Evolutionary conservation across 306 rosid genomes (phyloP).

Genomic region (Echinosophora koreensis): DNA sequence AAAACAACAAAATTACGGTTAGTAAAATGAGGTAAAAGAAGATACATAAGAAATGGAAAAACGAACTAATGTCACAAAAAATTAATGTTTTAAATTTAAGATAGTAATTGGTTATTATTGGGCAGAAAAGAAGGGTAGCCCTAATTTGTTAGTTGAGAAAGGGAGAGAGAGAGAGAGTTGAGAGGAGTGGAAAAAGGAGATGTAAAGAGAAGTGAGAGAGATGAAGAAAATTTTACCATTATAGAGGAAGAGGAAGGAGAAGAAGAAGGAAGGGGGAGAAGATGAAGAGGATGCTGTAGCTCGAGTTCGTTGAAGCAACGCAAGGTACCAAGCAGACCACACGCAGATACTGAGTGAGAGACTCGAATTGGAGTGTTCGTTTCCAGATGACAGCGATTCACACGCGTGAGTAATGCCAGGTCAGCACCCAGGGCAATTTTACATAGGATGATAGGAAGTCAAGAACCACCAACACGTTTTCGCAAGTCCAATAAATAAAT

Average conservation of each 20-base stretch:
- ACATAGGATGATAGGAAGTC: too few relatives aligned
- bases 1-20: neutral
- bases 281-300: neutral
- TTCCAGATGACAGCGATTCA: neutral
- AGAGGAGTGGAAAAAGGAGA: neutral
- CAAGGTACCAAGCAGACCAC: neutral
- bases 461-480: too few relatives aligned
- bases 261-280: too few relatives aligned
- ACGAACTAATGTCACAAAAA: neutral
- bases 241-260: neutral
- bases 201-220: neutral
- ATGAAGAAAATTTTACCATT: conserved; percentile 33
- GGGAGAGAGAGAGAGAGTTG: neutral
- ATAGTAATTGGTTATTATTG: neutral
- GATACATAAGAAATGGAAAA: neutral
- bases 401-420: conserved; percentile 23
- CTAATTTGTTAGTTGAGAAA: conserved; percentile 11
- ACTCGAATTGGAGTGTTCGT: neutral
- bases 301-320: conserved; percentile 4
- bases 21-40: neutral
- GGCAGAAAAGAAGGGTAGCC: neutral
- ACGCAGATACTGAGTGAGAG: neutral
- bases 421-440: conserved; percentile 10
- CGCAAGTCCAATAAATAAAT: too few relatives aligned
- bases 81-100: neutral